Conservation (phyloP, 2,329 filamentous ascomycete genomes). For the Colletotrichum limetticola region DNA sequence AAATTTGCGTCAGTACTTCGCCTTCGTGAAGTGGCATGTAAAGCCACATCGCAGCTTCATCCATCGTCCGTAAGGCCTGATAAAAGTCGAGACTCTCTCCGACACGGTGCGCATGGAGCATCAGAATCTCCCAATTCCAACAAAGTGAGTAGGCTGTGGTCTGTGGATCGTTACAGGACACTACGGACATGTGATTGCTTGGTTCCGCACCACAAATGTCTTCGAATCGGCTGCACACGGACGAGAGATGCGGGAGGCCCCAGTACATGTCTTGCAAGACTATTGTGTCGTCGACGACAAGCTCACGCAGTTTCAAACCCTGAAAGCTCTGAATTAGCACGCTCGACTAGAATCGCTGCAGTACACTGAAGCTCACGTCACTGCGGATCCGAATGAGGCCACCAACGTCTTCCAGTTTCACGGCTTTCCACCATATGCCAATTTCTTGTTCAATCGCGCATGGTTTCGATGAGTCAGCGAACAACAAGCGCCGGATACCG, state of each 20-base stretch:
- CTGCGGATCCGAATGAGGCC: not conserved
- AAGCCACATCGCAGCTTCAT: not conserved
- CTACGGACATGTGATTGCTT: not conserved
- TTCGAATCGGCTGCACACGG: not conserved
- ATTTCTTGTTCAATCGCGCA: not conserved
- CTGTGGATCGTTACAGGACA: not conserved
- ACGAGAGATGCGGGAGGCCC: not conserved
- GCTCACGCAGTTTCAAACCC: slow-evolving; percentile 7
- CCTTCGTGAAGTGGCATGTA: slow-evolving; percentile 3
- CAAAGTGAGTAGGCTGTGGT: slow-evolving; percentile 11
- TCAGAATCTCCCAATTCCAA: not conserved
- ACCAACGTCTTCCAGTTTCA: not conserved
- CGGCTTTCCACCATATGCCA: slow-evolving; percentile 3
- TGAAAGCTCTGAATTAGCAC: not conserved
- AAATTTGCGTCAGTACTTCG: slow-evolving; percentile 9
- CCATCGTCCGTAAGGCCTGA: not conserved
- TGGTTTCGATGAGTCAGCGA: not conserved
- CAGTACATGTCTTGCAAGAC: not conserved
- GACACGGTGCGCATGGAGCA: not conserved
- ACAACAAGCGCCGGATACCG: slow-evolving; percentile 1
- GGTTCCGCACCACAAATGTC: not conserved
- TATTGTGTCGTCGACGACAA: not conserved
- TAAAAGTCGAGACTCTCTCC: slow-evolving; percentile 4
- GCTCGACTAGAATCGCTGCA: not conserved
- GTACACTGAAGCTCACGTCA: not conserved